Evolutionary conservation across 495 filamentous ascomycete species (phyloP), one percentile per base, ranked within the genome.

Genomic region (Trichocladium antarcticum): DNA sequence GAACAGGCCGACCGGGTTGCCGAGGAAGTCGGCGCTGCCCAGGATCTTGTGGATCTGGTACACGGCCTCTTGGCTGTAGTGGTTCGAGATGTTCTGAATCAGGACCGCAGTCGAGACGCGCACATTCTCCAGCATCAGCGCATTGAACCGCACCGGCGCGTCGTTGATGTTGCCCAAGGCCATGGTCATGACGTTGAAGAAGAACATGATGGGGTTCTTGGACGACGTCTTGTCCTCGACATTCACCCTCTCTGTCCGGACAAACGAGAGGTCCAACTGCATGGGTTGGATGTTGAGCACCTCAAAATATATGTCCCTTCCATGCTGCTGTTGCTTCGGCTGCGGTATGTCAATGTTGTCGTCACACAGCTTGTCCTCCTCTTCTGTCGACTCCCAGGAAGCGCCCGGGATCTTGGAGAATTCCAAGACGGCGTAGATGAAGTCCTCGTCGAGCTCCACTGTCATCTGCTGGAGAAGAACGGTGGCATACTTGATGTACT

Each of bases 111-210:
- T 76, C 1, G 93, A 95, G 29, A 96, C 85, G 27, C 92, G 84
- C 21, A 88, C 89, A 58, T 98, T 98, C 64, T 97, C 92, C 10
- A 98, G 70, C 76, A 98, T 86, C 28, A 98, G 69, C 11, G 92
- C 86, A 55, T 95, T 97, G 50, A 97, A 77, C 37, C 88, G 79
- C 21, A 98, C 77, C 0, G 92, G 92, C 14, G 92, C 92, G 65
- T 98, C 92, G 58, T 97, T 98, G 72, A 98, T 83, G 59, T 98
- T 98, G 44, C 92, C 92, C 57, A 98, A 87, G 10, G 92, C 94
- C 92, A 98, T 98, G 16, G 92, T 96, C 74, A 98, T 80, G 57
- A 95, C 85, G 63, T 98, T 95, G 64, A 98, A 79, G 61, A 95
- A 84, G 71, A 96, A 97, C 89, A 96, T 94, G 67, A 98, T 68